These are phyloP conservation scores for Dimocarpus longan DNA, from an alignment of 345 rosid species.

Conservation along the genomic window DNA sequence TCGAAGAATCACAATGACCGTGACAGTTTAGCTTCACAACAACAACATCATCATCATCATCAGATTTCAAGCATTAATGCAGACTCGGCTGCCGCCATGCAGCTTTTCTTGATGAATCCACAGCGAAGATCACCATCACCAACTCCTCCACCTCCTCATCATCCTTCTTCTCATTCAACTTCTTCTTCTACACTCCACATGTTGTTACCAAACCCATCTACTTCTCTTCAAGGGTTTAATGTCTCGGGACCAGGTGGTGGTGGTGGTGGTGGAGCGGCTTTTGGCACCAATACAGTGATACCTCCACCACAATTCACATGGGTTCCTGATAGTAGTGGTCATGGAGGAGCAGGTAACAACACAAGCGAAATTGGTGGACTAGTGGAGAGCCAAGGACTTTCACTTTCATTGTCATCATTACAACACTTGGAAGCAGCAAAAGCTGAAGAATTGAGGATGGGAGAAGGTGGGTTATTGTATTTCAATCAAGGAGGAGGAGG, in stretches of 20 bases:
- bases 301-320: conserved; percentile 64
- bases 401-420: conserved; percentile 78
- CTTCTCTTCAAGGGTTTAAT: conserved; percentile 52
- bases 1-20: conserved; percentile 36
- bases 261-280: conserved; percentile 3
- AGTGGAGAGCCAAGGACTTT: conserved; percentile 86
- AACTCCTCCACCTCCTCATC: conserved; percentile 34
- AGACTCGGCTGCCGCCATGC: conserved; percentile 86
- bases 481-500: conserved; percentile 44
- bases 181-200: conserved; percentile 84
- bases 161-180: conserved; percentile 37
- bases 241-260: conserved; percentile 29
- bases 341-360: conserved; percentile 43
- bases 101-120: conserved; percentile 88
- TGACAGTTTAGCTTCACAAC: conserved; percentile 36
- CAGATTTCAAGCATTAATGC: conserved; percentile 73
- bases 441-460: conserved; percentile 75
- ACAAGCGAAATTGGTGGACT: conserved; percentile 54
- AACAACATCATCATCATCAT: conserved; percentile 53
- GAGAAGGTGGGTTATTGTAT: conserved; percentile 52
- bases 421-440: conserved; percentile 84
- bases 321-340: conserved; percentile 45
- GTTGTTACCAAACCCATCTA: conserved; percentile 71
- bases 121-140: conserved; percentile 78
- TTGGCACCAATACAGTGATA: conserved; percentile 38